Evolutionary conservation across 1,284 basidiomycete genomes (phyloP).

Genomic region (Ustilago shanxiensis): DNA sequence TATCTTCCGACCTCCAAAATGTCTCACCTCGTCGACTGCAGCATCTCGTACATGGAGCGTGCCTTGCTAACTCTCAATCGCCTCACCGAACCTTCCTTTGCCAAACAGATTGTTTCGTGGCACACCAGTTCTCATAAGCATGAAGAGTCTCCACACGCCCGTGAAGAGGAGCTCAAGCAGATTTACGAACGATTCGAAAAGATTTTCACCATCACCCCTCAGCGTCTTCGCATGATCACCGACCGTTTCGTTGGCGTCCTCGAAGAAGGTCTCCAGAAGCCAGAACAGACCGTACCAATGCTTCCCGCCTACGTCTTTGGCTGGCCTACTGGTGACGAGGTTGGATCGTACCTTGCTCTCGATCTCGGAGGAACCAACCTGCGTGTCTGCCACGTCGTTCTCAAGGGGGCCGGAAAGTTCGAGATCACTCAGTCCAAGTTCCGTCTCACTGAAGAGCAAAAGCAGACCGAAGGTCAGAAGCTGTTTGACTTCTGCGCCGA

Average conservation of each 20-base stretch:
- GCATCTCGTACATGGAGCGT: conserved; percentile 25
- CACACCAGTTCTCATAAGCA: conserved; percentile 62
- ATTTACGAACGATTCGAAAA: conserved; percentile 56
- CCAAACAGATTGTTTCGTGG: conserved; percentile 62
- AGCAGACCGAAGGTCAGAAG: conserved; percentile 93
- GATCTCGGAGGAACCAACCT: conserved; percentile 96
- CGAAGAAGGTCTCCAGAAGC: conserved; percentile 85
- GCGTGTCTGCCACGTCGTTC: conserved; percentile 93
- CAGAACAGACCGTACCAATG: conserved; percentile 90
- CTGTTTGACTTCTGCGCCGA: conserved; percentile 98
- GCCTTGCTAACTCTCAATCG: conserved; percentile 28
- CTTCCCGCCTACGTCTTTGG: conserved; percentile 97
- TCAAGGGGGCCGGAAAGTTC: conserved; percentile 92
- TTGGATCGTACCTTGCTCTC: conserved; percentile 89
- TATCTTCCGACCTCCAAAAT: conserved; percentile 12
- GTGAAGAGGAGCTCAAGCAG: conserved; percentile 60
- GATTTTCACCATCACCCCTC: conserved; percentile 63
- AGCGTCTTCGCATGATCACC: conserved; percentile 76
- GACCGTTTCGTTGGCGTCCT: conserved; percentile 94
- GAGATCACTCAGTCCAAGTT: conserved; percentile 99
- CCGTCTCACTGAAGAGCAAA: conserved; percentile 95
- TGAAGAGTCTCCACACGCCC: conserved; percentile 53
- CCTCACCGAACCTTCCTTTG: conserved; percentile 5
- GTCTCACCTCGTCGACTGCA: conserved; percentile 24
- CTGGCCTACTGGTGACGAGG: conserved; percentile 91